phyloP scores from a whole-genome alignment of 2,329 filamentous ascomycete species.

The Monosporascus sp. region DNA sequence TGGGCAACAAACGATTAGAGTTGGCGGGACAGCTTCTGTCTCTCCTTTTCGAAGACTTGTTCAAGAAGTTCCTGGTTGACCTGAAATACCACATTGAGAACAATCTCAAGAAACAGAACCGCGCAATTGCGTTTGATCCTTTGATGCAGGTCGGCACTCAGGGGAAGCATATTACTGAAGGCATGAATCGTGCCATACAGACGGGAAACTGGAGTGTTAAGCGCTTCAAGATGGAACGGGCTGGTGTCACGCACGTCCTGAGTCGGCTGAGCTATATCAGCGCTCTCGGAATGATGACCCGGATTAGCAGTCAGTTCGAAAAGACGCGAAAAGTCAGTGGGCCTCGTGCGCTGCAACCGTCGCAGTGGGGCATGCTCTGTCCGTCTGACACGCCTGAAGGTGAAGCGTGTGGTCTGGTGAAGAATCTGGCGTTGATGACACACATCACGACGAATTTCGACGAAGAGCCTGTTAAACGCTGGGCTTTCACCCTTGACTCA shows the following conservation, averaged over 20 bases:
- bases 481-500: conserved; percentile 81
- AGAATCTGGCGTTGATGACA: conserved; percentile 97
- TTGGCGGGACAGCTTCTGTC: conserved; percentile 91
- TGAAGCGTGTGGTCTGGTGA: conserved; percentile 95
- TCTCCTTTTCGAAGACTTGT: conserved; percentile 91
- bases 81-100: conserved; percentile 95
- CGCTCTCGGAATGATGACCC: conserved; percentile 98
- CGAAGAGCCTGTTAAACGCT: conserved; percentile 79
- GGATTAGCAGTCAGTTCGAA: conserved; percentile 97
- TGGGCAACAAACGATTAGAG: conserved; percentile 95
- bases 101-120: conserved; percentile 86
- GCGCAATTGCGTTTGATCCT: conserved; percentile 83
- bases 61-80: conserved; percentile 88
- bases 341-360: conserved; percentile 90
- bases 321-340: conserved; percentile 97
- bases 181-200: conserved; percentile 92
- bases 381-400: conserved; percentile 97
- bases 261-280: conserved; percentile 95
- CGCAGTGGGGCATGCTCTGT: conserved; percentile 97
- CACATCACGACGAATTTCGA: conserved; percentile 97
- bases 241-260: conserved; percentile 92
- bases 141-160: conserved; percentile 78
- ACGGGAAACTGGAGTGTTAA: conserved; percentile 98
- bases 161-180: conserved; percentile 80
- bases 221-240: conserved; percentile 97